These are phyloP conservation scores for Cyclanthera cordifolia DNA, from an alignment of 306 rosid species.

Conservation along the genomic window DNA sequence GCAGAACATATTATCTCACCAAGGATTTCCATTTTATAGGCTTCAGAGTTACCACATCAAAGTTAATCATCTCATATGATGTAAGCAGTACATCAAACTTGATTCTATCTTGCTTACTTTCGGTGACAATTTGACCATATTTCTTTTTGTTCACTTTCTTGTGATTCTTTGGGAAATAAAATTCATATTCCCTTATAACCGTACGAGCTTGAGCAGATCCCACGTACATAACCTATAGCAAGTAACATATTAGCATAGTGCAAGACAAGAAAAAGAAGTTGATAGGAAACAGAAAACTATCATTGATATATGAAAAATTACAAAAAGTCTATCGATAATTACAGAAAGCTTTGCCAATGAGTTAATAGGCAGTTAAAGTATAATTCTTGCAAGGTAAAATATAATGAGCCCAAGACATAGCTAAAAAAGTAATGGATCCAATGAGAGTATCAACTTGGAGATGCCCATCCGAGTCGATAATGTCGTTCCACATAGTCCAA, in stretches of 20 bases:
- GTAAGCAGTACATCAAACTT: constrained; percentile 93
- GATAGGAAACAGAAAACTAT: no score
- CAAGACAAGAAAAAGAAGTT: neutral
- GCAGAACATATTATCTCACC: constrained; percentile 32
- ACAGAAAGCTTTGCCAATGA: no score
- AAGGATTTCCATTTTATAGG: constrained; percentile 89
- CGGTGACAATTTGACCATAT: constrained; percentile 49
- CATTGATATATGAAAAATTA: no score
- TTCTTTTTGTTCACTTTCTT: constrained; percentile 88
- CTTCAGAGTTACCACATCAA: constrained; percentile 59
- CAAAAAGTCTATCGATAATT: no score
- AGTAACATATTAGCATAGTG: constrained; percentile 26
- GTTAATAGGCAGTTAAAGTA: no score
- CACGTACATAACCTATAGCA: constrained; percentile 81
- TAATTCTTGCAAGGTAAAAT: no score
- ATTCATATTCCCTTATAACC: constrained; percentile 78
- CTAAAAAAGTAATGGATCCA: no score
- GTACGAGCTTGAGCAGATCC: constrained; percentile 87
- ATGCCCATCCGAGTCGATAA: no score
- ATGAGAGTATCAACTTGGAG: no score
- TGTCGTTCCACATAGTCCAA: no score
- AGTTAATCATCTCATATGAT: constrained; percentile 96
- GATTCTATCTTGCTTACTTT: constrained; percentile 93
- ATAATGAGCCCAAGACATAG: no score
- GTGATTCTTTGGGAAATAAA: constrained; percentile 72